phyloP scores from a whole-genome alignment of 2,329 filamentous ascomycete species.

The Uncinocarpus reesii region DNA sequence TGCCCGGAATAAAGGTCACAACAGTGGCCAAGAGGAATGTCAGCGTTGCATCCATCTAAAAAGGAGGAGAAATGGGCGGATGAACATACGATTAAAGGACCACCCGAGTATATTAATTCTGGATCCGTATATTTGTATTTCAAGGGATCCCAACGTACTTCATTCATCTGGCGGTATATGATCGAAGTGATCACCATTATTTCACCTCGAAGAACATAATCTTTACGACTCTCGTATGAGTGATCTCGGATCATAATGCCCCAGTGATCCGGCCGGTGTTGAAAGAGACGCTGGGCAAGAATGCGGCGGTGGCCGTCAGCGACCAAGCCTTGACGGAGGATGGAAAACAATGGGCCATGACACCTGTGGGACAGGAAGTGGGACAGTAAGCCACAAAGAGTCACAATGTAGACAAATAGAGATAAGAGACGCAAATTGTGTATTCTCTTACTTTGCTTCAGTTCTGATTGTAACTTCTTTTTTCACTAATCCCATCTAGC shows the following conservation, averaged over 20 bases:
- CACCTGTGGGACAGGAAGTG: constrained; percentile 1
- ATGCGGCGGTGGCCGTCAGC: neutral
- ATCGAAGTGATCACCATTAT: constrained; percentile 12
- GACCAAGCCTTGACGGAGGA: neutral
- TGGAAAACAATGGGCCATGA: constrained; percentile 7
- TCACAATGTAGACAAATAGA: neutral
- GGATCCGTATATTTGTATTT: constrained; percentile 5
- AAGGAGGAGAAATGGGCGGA: neutral
- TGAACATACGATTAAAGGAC: constrained; percentile 11
- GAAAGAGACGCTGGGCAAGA: neutral
- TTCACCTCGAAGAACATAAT: constrained; percentile 15
- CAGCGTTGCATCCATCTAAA: too few relatives aligned
- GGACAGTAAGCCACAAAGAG: neutral
- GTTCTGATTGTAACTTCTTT: neutral
- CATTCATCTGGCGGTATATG: constrained; percentile 15
- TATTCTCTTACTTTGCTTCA: too few relatives aligned
- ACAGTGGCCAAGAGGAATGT: constrained; percentile 11
- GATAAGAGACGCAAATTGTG: neutral
- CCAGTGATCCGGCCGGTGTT: constrained; percentile 9
- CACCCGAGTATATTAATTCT: constrained; percentile 12
- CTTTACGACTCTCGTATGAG: neutral
- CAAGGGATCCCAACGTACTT: constrained; percentile 11
- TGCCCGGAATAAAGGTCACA: constrained; percentile 10
- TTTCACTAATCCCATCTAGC: neutral
- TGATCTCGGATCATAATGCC: constrained; percentile 7